Conservation (phyloP, 257 asterid genomes). For the Verbena officinalis region DNA sequence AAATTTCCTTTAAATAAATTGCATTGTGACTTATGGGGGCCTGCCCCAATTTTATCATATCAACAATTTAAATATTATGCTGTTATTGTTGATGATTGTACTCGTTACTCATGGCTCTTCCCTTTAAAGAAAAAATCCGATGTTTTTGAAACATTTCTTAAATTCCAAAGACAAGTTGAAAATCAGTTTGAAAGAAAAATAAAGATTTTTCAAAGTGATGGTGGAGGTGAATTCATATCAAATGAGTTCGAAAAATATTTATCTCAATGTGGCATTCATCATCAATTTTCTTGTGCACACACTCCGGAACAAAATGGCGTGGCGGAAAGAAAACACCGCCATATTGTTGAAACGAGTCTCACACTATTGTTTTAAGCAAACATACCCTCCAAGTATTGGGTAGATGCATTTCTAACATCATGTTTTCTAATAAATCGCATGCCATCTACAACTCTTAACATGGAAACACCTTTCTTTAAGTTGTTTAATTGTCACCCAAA, state of each 20-base stretch:
- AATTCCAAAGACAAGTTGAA: background rate
- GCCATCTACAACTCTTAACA: slow-evolving; percentile 5
- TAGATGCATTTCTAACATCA: background rate
- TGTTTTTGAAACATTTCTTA: background rate
- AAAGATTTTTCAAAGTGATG: slow-evolving; percentile 12
- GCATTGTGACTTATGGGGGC: slow-evolving; percentile 28
- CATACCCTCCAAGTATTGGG: background rate
- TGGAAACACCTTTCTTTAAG: too few relatives aligned
- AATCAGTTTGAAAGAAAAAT: too few relatives aligned
- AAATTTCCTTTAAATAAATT: slow-evolving; percentile 9
- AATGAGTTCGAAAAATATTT: too few relatives aligned
- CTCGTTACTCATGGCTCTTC: background rate
- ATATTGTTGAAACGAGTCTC: slow-evolving; percentile 14
- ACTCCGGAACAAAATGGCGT: too few relatives aligned
- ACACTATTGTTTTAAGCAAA: slow-evolving; percentile 10
- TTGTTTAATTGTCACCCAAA: too few relatives aligned
- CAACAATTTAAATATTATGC: background rate
- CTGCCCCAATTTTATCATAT: background rate
- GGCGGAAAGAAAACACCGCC: slow-evolving; percentile 15
- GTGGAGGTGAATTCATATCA: slow-evolving; percentile 12
- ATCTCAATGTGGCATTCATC: background rate
- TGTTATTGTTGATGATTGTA: background rate
- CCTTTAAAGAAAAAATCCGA: slow-evolving; percentile 3
- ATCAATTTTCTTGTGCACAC: background rate
- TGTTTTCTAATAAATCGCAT: slow-evolving; percentile 10